Percentiles rank a stretch among this genome's conserved stretches.
Conservation (phyloP, 2,329 filamentous ascomycete species). For the Zasmidium angulare region DNA sequence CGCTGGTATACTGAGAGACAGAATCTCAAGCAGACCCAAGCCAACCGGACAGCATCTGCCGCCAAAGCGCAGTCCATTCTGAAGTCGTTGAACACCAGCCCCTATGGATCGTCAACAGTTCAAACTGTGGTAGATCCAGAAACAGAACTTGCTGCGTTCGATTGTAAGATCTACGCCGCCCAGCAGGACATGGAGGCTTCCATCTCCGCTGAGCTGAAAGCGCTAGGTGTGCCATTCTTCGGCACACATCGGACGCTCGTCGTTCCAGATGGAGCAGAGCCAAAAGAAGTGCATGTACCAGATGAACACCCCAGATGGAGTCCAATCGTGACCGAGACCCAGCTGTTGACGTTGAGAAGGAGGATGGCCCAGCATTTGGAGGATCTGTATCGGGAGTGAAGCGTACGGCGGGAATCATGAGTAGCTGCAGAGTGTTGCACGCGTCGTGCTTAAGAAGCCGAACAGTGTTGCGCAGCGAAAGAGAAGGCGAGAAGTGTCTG, state of each 20-base stretch:
- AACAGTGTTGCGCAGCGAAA: no score
- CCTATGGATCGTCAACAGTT: slow-evolving; percentile 12
- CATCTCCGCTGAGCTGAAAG: slow-evolving; percentile 56
- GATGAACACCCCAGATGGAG: slow-evolving; percentile 27
- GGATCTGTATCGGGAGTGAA: slow-evolving; percentile 40
- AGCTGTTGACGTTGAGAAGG: slow-evolving; percentile 35
- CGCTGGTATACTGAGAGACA: slow-evolving; percentile 51
- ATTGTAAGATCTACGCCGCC: slow-evolving; percentile 63
- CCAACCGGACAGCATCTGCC: slow-evolving; percentile 27
- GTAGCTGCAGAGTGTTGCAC: neutral
- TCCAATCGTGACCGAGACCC: slow-evolving; percentile 31
- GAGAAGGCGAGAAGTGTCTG: no score
- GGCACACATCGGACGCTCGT: slow-evolving; percentile 50
- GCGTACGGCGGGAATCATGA: neutral
- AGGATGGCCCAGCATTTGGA: slow-evolving; percentile 41
- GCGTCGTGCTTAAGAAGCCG: neutral
- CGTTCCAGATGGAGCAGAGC: slow-evolving; percentile 29
- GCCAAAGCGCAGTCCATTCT: slow-evolving; percentile 35
- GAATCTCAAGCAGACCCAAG: slow-evolving; percentile 34
- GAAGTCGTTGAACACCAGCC: slow-evolving; percentile 25
- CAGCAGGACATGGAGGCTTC: slow-evolving; percentile 60
- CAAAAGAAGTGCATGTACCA: slow-evolving; percentile 12
- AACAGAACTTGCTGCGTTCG: slow-evolving; percentile 58
- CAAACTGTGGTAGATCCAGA: slow-evolving; percentile 36
- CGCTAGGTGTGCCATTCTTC: slow-evolving; percentile 62